phyloP scores from a whole-genome alignment of 768 basidiomycete species.

The Trametes gibbosa region DNA sequence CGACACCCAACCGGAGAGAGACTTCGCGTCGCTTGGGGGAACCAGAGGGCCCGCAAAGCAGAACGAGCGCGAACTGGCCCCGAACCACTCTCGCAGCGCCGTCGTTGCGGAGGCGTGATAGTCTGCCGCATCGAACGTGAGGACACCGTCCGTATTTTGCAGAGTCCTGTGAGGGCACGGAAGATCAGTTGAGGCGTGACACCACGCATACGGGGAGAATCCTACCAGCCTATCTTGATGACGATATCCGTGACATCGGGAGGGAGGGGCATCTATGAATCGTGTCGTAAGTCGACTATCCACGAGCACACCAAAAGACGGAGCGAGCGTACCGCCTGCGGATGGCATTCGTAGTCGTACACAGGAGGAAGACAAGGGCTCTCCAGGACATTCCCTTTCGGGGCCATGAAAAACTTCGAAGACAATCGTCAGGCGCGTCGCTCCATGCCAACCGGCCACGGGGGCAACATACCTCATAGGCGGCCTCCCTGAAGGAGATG shows the following conservation, averaged over 20 bases:
- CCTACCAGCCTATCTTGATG: background rate
- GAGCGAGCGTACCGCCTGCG: constrained; percentile 8
- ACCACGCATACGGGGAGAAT: background rate
- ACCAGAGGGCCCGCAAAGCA: constrained; percentile 19
- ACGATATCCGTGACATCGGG: background rate
- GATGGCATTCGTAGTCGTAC: constrained; percentile 6
- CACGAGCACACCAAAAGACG: background rate
- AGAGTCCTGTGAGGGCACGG: background rate
- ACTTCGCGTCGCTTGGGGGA: background rate
- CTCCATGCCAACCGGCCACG: background rate
- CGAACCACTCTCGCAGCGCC: background rate
- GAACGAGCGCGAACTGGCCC: background rate
- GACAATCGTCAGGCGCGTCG: background rate
- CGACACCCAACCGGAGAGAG: no score
- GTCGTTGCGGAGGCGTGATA: constrained; percentile 7
- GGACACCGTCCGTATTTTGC: background rate
- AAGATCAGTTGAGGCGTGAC: background rate
- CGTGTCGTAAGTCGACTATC: background rate
- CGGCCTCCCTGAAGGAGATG: background rate
- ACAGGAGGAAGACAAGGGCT: background rate
- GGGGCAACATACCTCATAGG: background rate
- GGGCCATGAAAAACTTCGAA: background rate
- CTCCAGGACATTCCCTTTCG: background rate
- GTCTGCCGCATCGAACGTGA: constrained; percentile 8
- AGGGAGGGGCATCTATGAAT: no score